Percentiles rank a stretch among this genome's conserved stretches.
Evolutionary conservation across 306 rosid species (phyloP).

Genomic region (Pyrus bretschneideri): DNA sequence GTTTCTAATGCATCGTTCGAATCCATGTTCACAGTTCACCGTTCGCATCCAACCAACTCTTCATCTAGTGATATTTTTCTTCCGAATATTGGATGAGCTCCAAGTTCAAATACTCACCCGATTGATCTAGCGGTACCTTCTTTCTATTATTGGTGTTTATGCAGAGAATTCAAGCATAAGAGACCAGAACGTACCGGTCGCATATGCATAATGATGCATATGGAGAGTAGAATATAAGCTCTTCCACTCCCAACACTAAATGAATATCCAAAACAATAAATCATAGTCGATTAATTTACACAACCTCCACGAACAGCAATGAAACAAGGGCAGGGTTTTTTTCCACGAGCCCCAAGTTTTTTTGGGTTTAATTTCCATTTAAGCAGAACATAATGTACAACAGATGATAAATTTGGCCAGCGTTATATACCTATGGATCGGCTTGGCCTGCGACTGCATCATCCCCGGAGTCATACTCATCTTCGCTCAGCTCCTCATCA

Average conservation of each 20-base stretch:
- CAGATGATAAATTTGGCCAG: slow-evolving; percentile 12
- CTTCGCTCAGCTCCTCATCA: slow-evolving; percentile 78
- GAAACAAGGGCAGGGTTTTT: slow-evolving; percentile 22
- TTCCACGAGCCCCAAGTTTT: slow-evolving; percentile 30
- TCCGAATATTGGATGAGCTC: background rate
- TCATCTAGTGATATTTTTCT: background rate
- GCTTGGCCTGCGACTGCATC: slow-evolving; percentile 62
- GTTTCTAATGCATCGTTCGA: background rate
- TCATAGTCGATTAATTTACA: slow-evolving; percentile 40
- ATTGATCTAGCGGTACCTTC: background rate
- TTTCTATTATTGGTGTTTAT: background rate
- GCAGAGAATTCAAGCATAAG: background rate
- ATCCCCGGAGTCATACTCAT: slow-evolving; percentile 57
- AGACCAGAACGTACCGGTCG: background rate
- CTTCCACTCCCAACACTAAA: background rate
- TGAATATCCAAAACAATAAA: slow-evolving; percentile 29
- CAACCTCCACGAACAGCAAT: slow-evolving; percentile 26
- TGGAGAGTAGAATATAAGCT: background rate
- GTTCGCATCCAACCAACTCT: background rate
- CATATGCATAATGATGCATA: background rate
- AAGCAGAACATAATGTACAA: slow-evolving; percentile 28
- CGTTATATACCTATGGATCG: slow-evolving; percentile 42
- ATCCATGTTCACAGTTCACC: background rate
- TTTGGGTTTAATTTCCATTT: slow-evolving; percentile 22
- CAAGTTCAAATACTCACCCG: background rate